A percentile compares a stretch with the other conserved stretches of the same genome.
These are phyloP conservation scores for Salix koriyanagi DNA, from an alignment of 345 rosid species.

Conservation along the genomic window DNA sequence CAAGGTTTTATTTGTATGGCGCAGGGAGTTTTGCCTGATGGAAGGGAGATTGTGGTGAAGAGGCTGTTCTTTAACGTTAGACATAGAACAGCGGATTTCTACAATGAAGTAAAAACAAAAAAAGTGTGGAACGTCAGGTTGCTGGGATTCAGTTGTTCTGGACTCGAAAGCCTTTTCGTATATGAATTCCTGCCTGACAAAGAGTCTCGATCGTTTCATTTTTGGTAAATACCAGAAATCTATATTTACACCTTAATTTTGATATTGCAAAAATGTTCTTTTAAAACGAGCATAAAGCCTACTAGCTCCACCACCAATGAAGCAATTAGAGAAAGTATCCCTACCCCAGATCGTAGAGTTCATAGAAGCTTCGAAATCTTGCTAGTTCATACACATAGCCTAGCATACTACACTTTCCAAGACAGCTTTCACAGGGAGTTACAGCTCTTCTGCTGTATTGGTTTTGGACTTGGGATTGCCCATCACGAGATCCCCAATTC, in stretches of 20 bases:
- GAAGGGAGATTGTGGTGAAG: slow-evolving; percentile 90
- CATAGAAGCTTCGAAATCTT: too few relatives aligned
- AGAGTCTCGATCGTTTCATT: slow-evolving; percentile 77
- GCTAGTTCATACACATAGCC: too few relatives aligned
- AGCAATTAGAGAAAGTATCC: too few relatives aligned
- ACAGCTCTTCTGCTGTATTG: too few relatives aligned
- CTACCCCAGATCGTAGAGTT: too few relatives aligned
- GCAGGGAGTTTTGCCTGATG: slow-evolving; percentile 82
- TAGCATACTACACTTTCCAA: too few relatives aligned
- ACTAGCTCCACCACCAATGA: too few relatives aligned
- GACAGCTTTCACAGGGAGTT: too few relatives aligned
- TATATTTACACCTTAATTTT: background rate
- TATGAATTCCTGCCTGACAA: slow-evolving; percentile 80
- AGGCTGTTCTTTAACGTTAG: slow-evolving; percentile 87
- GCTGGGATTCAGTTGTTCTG: slow-evolving; percentile 86
- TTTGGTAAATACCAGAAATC: slow-evolving; percentile 44
- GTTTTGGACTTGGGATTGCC: too few relatives aligned
- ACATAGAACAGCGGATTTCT: slow-evolving; percentile 87
- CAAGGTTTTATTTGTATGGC: background rate
- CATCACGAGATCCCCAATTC: too few relatives aligned
- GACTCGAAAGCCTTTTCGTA: slow-evolving; percentile 93
- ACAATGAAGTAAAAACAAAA: slow-evolving; percentile 87
- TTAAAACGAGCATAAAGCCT: background rate
- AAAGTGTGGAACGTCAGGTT: slow-evolving; percentile 81
- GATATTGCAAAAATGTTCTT: background rate